Evolutionary conservation across 108 stramenopile genomes (phyloP).

Genomic region (Nannochloropsis gaditana): DNA sequence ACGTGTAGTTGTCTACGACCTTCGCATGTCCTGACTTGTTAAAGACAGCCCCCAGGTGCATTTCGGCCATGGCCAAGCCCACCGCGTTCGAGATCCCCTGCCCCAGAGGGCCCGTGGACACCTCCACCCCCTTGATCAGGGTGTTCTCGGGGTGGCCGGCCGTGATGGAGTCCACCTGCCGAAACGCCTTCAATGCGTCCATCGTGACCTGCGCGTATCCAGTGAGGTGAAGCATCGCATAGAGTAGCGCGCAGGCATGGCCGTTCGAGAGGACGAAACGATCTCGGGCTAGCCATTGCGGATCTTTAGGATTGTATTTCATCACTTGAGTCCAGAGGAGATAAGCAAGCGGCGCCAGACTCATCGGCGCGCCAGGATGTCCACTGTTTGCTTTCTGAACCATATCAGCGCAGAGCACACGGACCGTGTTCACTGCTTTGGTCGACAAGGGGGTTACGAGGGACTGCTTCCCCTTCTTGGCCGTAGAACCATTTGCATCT

Average conservation of each 20-base stretch:
- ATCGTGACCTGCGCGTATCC: slow-evolving; percentile 72
- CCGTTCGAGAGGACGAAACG: slow-evolving; percentile 95
- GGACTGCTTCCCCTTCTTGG: slow-evolving; percentile 18
- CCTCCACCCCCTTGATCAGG: slow-evolving; percentile 81
- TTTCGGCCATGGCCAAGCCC: slow-evolving; percentile 90
- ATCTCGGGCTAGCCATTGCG: slow-evolving; percentile 81
- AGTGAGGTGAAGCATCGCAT: slow-evolving; percentile 91
- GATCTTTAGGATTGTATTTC: slow-evolving; percentile 70
- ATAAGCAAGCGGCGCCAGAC: slow-evolving; percentile 97
- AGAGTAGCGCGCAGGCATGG: slow-evolving; percentile 94
- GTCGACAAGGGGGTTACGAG: background rate
- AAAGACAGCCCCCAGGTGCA: slow-evolving; percentile 84
- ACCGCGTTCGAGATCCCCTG: slow-evolving; percentile 96
- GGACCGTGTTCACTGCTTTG: slow-evolving; percentile 77
- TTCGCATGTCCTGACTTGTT: slow-evolving; percentile 61
- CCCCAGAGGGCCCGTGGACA: slow-evolving; percentile 89
- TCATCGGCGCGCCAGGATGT: slow-evolving; percentile 98
- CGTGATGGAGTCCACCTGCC: slow-evolving; percentile 73
- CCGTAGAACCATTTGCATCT: background rate
- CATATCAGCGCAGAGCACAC: slow-evolving; percentile 82
- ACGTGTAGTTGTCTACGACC: slow-evolving; percentile 80
- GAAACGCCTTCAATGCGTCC: slow-evolving; percentile 81
- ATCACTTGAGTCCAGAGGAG: slow-evolving; percentile 76
- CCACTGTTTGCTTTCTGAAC: slow-evolving; percentile 85
- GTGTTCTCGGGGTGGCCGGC: slow-evolving; percentile 97